Base-by-base conservation (phyloP, 306 rosid species). In the Glycine tomentella region DNA sequence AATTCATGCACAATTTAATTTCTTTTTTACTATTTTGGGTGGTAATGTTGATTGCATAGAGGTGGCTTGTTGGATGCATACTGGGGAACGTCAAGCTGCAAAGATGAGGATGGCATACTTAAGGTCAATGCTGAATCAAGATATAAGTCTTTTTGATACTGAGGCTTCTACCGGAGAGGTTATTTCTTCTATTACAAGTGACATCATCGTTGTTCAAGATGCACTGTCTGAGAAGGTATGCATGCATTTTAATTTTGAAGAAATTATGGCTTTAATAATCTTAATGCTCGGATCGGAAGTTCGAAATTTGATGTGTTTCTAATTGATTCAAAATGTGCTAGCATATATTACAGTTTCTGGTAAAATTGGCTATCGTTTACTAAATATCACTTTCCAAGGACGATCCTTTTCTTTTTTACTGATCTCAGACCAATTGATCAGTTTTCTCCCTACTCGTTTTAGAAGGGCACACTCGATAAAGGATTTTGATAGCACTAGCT, bases 21-120 rank as follows among this genome's bases (percentile, higher is more conserved):
- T 20, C 0, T 9, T 53, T 9, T 53, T 40, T 3, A 16, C 2
- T 10, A 4, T 51, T 71, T 49, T 71, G 42, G 25, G n/a, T 40
- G 38, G 3, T 14, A 42, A 57, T 20, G 3, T 42, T 25, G 31
- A 25, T 25, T 25, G 2, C 31, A 6, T 7, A 94, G 98, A 94
- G 96, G 98, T 94, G 88, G 98, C 97, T 46, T 94, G 98, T 83
- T 94, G 98, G 98, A 94, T 94, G 98, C 89, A 94, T 20, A 92
- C 94, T 5, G 98, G 98, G 3, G 98, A 94, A 67, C 83, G 98
- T 14, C 98, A 94, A 85, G 97, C 93, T 8, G 96, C 93, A 15
- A 94, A 94, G 81, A 94, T 94, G 94, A 92, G 98, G 40, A 91
- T 92, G 96, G 97, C 94, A 20, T 94, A 94, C 80, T 75, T 94